Evolutionary conservation across 352 stramenopile species (phyloP), one percentile per base, ranked within the genome.

Genomic region (Achlya hypogyna): DNA sequence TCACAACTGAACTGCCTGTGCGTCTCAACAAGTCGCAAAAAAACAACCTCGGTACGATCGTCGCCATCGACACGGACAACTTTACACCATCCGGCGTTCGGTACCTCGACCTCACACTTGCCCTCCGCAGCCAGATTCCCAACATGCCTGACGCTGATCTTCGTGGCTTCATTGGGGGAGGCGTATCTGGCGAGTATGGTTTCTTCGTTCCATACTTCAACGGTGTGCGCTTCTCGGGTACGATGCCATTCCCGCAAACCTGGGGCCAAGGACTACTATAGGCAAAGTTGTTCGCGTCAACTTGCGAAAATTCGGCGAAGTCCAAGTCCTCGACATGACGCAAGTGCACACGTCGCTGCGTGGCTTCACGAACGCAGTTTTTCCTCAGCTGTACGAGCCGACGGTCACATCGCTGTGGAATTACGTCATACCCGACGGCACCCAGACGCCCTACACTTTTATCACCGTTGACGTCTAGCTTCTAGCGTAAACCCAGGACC

Each of bases 201-300:
- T 89, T 89, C 67, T 89, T 93, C 59, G 73, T 89, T 27, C 84
- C 84, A 5, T 89, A 79, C 65, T 93, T 89, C 45, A 84, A 89
- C 31, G 84, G 84, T 23, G 71, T 64, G 3, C 69, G 65, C 0
- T 88, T 87, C 69, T 89, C 82, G 1, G 84, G 60, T 67, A 52
- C 4, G 45, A 10, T 54, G 29, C 18, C 1, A n/a, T 0, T n/a
- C 10, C 6, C 23, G 14, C 47, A 53, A 38, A 2, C n/a, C 9
- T 65, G 8, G 22, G 32, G 5, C 35, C 10, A 59, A n/a, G 8
- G 25, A 31, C 25, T 9, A 0, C 4, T 45, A 18, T 45, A 67
- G 60, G 84, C 6, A 90, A 87, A 47, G 71, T 93, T 14, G 90
- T 83, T 27, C 76, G 84, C 58, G 83, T 91, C 68, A 93, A 91